Evolutionary conservation across 306 rosid species (phyloP).

Genomic region (Rosa multiflora): DNA sequence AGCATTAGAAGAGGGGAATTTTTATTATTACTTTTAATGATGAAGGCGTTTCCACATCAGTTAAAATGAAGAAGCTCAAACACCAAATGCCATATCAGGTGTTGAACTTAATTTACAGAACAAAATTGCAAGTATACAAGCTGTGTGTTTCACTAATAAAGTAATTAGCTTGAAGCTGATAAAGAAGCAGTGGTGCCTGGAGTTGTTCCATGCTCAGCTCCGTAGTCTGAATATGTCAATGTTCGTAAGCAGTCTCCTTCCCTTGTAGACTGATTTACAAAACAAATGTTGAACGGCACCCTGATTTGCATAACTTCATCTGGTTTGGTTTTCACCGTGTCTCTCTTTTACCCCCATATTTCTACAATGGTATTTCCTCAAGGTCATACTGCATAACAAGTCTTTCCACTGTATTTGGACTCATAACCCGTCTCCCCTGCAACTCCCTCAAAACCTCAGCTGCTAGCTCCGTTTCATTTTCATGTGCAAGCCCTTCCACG

Average conservation of each 20-base stretch:
- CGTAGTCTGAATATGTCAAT: neutral
- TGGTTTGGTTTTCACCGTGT: neutral
- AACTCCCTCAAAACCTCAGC: slow-evolving; percentile 61
- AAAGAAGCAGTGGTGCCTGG: neutral
- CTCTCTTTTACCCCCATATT: neutral
- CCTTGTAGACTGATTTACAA: neutral
- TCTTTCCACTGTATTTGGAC: slow-evolving; percentile 68
- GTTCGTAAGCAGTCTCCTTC: neutral
- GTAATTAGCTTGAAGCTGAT: neutral
- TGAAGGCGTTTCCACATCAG: neutral
- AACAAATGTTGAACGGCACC: neutral
- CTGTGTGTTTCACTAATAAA: neutral
- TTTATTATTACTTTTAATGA: too few relatives aligned
- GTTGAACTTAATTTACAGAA: neutral
- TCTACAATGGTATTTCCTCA: slow-evolving; percentile 42
- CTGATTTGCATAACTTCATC: neutral
- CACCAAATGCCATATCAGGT: neutral
- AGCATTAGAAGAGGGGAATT: too few relatives aligned
- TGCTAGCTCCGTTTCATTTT: slow-evolving; percentile 64
- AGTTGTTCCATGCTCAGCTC: neutral
- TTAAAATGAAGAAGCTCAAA: neutral
- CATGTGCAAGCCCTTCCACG: slow-evolving; percentile 78
- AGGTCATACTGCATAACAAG: slow-evolving; percentile 69
- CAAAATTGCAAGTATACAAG: neutral
- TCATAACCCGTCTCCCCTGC: slow-evolving; percentile 46